phyloP scores from a whole-genome alignment of 2,329 filamentous ascomycete genomes.

The Tricladium varicosporioides region DNA sequence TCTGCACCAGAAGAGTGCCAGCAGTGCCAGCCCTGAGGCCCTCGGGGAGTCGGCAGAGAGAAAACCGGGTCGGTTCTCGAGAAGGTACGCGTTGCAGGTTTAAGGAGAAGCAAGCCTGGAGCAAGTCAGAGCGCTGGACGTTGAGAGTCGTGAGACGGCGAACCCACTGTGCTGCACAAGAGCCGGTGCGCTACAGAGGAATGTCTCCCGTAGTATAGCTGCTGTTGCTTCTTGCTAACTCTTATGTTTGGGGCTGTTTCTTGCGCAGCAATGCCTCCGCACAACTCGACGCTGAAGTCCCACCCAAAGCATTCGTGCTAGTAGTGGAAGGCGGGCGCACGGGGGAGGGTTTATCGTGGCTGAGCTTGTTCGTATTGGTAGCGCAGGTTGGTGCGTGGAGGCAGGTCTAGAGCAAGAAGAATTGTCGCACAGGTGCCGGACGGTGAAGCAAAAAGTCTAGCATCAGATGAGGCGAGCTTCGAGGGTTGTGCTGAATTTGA shows the following conservation, averaged over 20 bases:
- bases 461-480: too few relatives aligned
- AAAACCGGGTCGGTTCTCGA: too few relatives aligned
- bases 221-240: neutral
- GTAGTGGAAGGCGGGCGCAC: neutral
- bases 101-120: neutral
- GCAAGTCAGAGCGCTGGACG: neutral
- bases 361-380: neutral
- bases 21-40: neutral
- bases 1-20: neutral
- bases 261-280: too few relatives aligned
- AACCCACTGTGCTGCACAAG: neutral
- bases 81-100: constrained; percentile 1
- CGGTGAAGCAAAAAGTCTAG: too few relatives aligned
- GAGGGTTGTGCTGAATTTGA: too few relatives aligned
- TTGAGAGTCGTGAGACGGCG: neutral
- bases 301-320: neutral
- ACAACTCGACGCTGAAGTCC: neutral
- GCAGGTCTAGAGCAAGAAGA: neutral
- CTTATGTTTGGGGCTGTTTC: too few relatives aligned
- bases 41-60: too few relatives aligned
- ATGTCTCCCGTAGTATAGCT: neutral
- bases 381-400: neutral
- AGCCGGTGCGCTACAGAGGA: neutral
- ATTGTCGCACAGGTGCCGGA: too few relatives aligned
- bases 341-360: neutral